phyloP scores from a whole-genome alignment of 1,139 yeast species.

The Candida sanyaensis region DNA sequence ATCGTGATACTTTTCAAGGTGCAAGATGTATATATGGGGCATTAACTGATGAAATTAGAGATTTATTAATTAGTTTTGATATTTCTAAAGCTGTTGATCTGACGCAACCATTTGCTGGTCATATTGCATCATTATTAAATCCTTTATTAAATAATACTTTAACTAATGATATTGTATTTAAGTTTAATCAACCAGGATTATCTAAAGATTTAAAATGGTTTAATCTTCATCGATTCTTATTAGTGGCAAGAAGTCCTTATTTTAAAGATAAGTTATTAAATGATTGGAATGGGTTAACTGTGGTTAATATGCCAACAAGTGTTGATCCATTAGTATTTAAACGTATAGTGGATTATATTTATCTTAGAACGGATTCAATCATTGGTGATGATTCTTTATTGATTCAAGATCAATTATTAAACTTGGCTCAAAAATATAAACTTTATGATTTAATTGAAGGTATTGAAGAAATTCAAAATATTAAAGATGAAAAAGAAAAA shows the following conservation, averaged over 20 bases:
- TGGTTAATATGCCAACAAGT: constrained; percentile 24
- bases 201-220: constrained; percentile 17
- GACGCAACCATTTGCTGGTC: constrained; percentile 75
- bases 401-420: constrained; percentile 28
- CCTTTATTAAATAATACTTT: constrained; percentile 22
- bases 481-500: constrained; percentile 24
- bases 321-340: constrained; percentile 30
- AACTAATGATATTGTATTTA: constrained; percentile 41
- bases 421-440: constrained; percentile 34
- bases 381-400: constrained; percentile 19
- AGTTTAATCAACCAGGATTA: constrained; percentile 21
- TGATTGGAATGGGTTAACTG: constrained; percentile 25
- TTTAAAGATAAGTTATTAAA: constrained; percentile 24
- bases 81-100: constrained; percentile 68
- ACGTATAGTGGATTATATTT: constrained; percentile 51
- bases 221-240: constrained; percentile 39
- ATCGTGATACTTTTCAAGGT: constrained; percentile 78
- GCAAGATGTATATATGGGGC: constrained; percentile 82
- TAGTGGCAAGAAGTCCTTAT: constrained; percentile 38
- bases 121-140: constrained; percentile 53
- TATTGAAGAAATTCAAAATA: constrained; percentile 20
- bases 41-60: constrained; percentile 62
- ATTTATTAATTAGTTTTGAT: constrained; percentile 59
- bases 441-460: constrained; percentile 38
- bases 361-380: constrained; percentile 40